Base-by-base conservation (phyloP, 495 filamentous ascomycete genomes). In the Rhypophila decipiens region DNA sequence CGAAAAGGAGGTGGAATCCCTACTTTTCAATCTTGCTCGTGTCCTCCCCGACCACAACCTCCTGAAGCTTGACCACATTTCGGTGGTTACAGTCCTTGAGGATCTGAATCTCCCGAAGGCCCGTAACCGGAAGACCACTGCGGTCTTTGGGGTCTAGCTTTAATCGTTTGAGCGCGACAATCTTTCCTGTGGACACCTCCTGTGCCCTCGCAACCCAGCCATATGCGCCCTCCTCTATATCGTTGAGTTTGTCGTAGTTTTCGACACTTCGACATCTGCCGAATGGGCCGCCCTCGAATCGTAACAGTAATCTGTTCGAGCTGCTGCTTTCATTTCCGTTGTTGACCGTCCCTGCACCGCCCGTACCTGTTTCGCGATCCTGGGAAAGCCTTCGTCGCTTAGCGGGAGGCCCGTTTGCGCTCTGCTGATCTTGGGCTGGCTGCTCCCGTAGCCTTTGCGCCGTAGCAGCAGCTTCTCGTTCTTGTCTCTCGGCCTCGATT, bases 151-250 rank as follows among this genome's bases (percentile, higher is more conserved):
- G 78, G 51, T 96, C 88, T 70, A 96, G 82, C 74, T 98, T 98
- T 42, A 97, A 75, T 61, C 89, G 85, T 75, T 98, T 98, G 55
- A 98, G 68, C 33, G 93, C 93, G 18, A 97, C 90, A 5, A 98
- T 75, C 49, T 89, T 82, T 5, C 89, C 88, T 1, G 93, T 95
- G 3, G 73, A 73, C 10, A 75, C 77, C 61, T 96, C 88, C 50
- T 73, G 81, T 7, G 91, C 93, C 22, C 93, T 72, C 34, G 91
- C 90, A 3, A 98, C 93, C 80, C 83, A 90, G 42, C 93, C 93
- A 68, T 97, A 98, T 1, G 88, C 86, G 43, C 93, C 93, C 65
- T 98, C 93, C 63, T 97, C 93, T 58, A 98, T 98, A 66, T 93
- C 86, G 58, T 98, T 98, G 50, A 98, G 70, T 49, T 83, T 83